Evolutionary conservation across 106 monocot species (phyloP), one percentile per base, ranked within the genome.

Genomic region (Allium cepa): DNA sequence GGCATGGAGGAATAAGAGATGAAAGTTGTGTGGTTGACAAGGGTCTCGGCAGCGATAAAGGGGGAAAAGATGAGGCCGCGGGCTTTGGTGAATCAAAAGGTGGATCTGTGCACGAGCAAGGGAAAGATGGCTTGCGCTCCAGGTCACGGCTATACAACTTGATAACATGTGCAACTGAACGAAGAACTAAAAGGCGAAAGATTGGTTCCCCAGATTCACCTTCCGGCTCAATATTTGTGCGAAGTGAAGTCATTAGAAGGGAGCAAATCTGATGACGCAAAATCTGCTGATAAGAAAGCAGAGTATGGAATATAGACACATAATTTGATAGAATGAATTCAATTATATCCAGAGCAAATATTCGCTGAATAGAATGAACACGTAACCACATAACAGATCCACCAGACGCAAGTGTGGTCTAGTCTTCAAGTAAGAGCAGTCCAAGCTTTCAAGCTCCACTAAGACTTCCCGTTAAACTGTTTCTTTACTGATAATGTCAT

Each of bases 341-440:
- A 49, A 99, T 81, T 76, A 99, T 92, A 79, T 99, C 97, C 68
- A 99, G 88, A 71, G 88, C 80, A 85, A 92, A 87, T 75, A 75
- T 90, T 62, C 92, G 76, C 69, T 84, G 92, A 71, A 92, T 74
- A 57, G 84, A 92, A 83, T 84, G 79, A 79, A 86, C 77, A 28
- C 80, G 81, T 77, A 99, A 81, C 97, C 97, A 99, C 18, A 57
- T 71, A 60, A 96, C 97, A 87, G 89, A 89, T 92, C 92, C 92
- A 92, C 97, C 97, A 80, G 97, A 81, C 82, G 97, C 92, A 80
- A 97, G 97, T 59, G 97, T 88, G 82, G 97, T 97, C 84, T 92
- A 82, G 79, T 97, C 97, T 81, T 97, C 97, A 58, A 97, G 97
- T 64, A 97, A 74, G 63, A 82, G 84, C 67, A 97, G 76, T 51